Conservation (phyloP, 495 filamentous ascomycete species). For the Elasticomyces elasticus region DNA sequence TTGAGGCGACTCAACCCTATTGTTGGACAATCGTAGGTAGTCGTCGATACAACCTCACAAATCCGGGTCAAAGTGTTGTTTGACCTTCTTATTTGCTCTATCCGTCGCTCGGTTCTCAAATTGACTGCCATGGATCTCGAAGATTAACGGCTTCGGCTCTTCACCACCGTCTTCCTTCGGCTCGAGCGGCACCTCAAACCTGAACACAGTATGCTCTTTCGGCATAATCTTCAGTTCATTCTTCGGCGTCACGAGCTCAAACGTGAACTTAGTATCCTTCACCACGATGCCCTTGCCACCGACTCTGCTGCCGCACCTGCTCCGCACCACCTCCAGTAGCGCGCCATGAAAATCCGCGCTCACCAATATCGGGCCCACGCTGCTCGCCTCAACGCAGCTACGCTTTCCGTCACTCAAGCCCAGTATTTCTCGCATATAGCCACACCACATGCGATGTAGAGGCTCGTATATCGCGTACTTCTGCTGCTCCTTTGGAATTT, state of each 20-base stretch:
- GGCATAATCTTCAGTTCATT: constrained; percentile 57
- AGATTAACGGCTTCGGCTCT: constrained; percentile 43
- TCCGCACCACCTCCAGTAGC: constrained; percentile 69
- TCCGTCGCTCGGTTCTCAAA: constrained; percentile 76
- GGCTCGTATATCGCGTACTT: constrained; percentile 69
- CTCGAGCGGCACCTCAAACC: constrained; percentile 50
- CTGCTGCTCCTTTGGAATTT: constrained; percentile 55
- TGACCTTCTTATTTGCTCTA: constrained; percentile 84
- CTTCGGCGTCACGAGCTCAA: constrained; percentile 65
- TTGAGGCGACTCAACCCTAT: too few relatives aligned
- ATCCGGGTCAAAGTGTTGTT: constrained; percentile 36
- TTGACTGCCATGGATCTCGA: constrained; percentile 81
- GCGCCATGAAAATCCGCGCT: constrained; percentile 90
- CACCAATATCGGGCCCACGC: constrained; percentile 55
- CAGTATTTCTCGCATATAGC: constrained; percentile 71
- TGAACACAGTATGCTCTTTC: constrained; percentile 82
- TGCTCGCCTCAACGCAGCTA: constrained; percentile 38
- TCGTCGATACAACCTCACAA: too few relatives aligned
- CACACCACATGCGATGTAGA: constrained; percentile 67
- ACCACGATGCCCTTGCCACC: constrained; percentile 79
- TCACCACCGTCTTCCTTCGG: constrained; percentile 13
- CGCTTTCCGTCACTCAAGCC: constrained; percentile 38
- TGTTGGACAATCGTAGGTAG: too few relatives aligned
- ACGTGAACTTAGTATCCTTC: constrained; percentile 74
- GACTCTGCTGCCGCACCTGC: constrained; percentile 68